Percentiles rank a stretch among this genome's conserved stretches.
Conservation (phyloP, 2,329 filamentous ascomycete genomes). For the Colletotrichum truncatum region DNA sequence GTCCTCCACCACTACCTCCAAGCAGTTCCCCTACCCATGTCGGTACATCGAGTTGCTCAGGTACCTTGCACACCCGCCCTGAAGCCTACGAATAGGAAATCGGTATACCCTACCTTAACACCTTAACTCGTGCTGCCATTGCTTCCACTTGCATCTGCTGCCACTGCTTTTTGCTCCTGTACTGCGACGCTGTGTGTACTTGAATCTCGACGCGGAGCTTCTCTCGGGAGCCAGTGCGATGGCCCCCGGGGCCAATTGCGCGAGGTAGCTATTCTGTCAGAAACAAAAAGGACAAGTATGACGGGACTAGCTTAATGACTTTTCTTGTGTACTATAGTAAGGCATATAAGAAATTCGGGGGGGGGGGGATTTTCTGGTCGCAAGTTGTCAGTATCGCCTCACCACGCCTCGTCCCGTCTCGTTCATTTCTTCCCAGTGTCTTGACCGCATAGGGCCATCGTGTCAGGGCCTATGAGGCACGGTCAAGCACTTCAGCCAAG, state of each 20-base stretch:
- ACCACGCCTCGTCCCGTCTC: slow-evolving; percentile 13
- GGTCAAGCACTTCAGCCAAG: not conserved
- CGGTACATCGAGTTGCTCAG: slow-evolving; percentile 22
- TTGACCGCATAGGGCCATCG: slow-evolving; percentile 2
- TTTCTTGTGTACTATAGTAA: not conserved
- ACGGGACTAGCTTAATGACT: not conserved
- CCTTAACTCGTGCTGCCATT: slow-evolving; percentile 1
- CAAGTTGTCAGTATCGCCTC: not conserved
- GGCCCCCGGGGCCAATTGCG: slow-evolving; percentile 3
- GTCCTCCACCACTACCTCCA: not conserved
- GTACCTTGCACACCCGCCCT: slow-evolving; percentile 28
- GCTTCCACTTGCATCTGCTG: not conserved
- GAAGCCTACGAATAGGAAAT: slow-evolving; percentile 5
- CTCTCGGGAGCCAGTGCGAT: slow-evolving; percentile 13
- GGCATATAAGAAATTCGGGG: too few species aligned
- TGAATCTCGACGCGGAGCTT: not conserved
- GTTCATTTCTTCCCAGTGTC: slow-evolving; percentile 3
- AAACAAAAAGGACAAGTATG: slow-evolving; percentile 7
- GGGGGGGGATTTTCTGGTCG: too few species aligned
- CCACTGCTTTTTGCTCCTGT: slow-evolving; percentile 17
- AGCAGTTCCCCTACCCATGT: slow-evolving; percentile 1
- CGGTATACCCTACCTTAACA: not conserved
- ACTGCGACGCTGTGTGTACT: slow-evolving; percentile 9
- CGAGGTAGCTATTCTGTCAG: slow-evolving; percentile 5
- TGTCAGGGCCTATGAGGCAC: slow-evolving; percentile 10